Conservation (phyloP, 768 basidiomycete species). For the Panus rudis region DNA sequence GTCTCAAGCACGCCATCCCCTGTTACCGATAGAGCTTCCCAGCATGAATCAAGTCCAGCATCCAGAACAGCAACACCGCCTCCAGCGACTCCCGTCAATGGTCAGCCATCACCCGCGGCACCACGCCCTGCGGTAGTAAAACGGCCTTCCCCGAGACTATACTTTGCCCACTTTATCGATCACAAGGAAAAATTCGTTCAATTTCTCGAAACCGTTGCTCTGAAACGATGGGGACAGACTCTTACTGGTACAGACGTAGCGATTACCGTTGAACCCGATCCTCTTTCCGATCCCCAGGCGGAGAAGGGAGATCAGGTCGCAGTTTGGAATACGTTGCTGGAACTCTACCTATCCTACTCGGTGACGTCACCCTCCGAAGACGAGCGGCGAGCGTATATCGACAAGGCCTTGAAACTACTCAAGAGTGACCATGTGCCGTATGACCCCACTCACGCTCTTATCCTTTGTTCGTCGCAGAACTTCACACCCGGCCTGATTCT, state of each 20-base stretch:
- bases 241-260: conserved; percentile 29
- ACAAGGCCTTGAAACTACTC: conserved; percentile 73
- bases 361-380: conserved; percentile 14
- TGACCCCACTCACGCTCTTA: conserved; percentile 88
- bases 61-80: conserved; percentile 20
- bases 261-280: conserved; percentile 9
- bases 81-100: conserved; percentile 18
- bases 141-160: conserved; percentile 74
- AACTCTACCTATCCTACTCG: conserved; percentile 65
- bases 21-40: conserved; percentile 3
- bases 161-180: conserved; percentile 93
- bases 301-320: conserved; percentile 71
- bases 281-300: conserved; percentile 33
- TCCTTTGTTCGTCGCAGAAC: conserved; percentile 79
- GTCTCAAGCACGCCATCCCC: conserved; percentile 30
- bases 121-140: conserved; percentile 30
- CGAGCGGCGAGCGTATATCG: conserved; percentile 32
- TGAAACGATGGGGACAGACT: conserved; percentile 71
- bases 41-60: neutral
- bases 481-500: conserved; percentile 84
- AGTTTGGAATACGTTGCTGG: conserved; percentile 93
- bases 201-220: conserved; percentile 85
- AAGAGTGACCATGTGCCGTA: conserved; percentile 58
- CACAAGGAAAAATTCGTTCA: conserved; percentile 75
- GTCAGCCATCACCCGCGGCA: conserved; percentile 8